Base-by-base conservation (phyloP, 192 early-diverging fungal species). In the Phycomyces nitens region DNA sequence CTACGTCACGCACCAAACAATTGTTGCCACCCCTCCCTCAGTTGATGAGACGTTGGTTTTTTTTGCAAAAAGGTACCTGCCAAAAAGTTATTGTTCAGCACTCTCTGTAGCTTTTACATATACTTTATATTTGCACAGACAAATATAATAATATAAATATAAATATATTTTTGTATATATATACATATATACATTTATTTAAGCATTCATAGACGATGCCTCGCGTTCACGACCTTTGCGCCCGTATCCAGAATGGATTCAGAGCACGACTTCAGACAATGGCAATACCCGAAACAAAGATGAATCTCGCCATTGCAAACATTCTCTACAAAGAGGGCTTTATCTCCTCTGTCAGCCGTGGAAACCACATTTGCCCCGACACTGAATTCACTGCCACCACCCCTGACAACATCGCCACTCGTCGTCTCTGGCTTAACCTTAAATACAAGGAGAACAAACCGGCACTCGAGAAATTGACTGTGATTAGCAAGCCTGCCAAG, bases 241-340 rank as follows among this genome's bases (percentile, higher is more conserved):
- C 92, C 18, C 87, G 92, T 65, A 82, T 98, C 51, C 89, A 93
- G 67, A 99, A 99, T 78, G 87, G 90, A 44, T 96, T 94, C 74
- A 82, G 85, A 15, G 89, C 88, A n/a, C 82, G 86, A 12, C 74
- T 93, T 21, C 86, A 85, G 52, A 79, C 82, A 23, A 93, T 95
- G 58, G 91, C 92, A 26, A 86, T 99, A 43, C 95, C 95, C 7
- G 85, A 93, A 66, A 88, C 89, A 41, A 93, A 92, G 49, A 86
- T 90, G 76, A 97, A 96, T 80, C 71, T 88, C 9, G 84, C 92
- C 2, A 88, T 99, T 9, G 77, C 83, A 56, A 87, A 87, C 16
- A 91, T 97, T 43, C 87, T 99, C 22, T 94, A 93, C 79, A 82
- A 86, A 60, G 91, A 97, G 74, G 96, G 96, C 10, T 93, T 99